Evolutionary conservation across 2,329 filamentous ascomycete genomes (phyloP), one percentile per base, ranked within the genome.

Genomic region (Penicillium sp.): DNA sequence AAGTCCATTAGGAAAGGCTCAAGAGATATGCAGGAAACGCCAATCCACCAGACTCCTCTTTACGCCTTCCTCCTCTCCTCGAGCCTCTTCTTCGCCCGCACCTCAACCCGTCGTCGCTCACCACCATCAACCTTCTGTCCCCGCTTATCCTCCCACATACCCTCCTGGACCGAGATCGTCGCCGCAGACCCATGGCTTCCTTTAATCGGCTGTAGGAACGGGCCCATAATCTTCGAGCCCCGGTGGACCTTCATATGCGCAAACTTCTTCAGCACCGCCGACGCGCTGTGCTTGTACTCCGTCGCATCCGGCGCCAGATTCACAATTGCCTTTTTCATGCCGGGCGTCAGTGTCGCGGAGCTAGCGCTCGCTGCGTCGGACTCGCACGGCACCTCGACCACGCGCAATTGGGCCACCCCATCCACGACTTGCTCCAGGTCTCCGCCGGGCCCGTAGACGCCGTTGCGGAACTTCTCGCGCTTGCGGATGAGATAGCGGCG

Each of bases 41-140:
- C 56, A 64, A 49, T 51, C 55, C 54, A 48, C 42, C 42, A 28
- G 35, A 38, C 55, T 45, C 54, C 59, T 22, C 20, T 54, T 61
- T 60, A 72, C 34, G 61, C 66, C 64, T 91, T 91, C 76, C 88
- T 90, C 67, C 91, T 88, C 80, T 93, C 90, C 38, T 88, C 88
- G 54, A 90, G 87, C 65, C 89, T 86, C 79, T 87, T 89, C 88
- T 96, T 96, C 69, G 93, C 92, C 69, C 91, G 84, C 54, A 97
- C 88, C 80, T 96, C 89, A 15, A 90, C 90, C 75, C 86, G 88
- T 77, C 95, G 86, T 76, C 95, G 88, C 83, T 99, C 95, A 83
- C 95, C 95, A 72, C 95, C 95, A 78, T 98, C 93, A 67, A 99
- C 88, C 88, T 98, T 98, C 71, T 87, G 87, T 31, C 95, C 94